These are phyloP conservation scores for Monilinia polystroma DNA, from an alignment of 2,329 filamentous ascomycete genomes.

Conservation along the genomic window DNA sequence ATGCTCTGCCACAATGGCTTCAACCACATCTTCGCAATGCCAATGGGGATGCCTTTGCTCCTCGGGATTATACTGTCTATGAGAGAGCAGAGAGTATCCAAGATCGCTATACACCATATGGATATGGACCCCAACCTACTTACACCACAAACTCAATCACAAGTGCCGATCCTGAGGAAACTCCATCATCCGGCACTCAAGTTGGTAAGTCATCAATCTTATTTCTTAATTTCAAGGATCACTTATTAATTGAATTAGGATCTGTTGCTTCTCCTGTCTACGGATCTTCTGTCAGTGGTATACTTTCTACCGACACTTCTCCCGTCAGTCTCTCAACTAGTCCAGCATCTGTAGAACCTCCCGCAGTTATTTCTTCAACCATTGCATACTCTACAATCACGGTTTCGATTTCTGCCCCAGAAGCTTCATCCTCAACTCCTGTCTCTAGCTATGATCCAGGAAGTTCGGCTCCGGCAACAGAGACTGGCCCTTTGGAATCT, in stretches of 20 bases:
- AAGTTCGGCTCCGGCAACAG: background rate
- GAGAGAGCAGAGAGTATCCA: conserved; percentile 25
- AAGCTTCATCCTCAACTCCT: conserved; percentile 13
- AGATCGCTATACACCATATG: conserved; percentile 34
- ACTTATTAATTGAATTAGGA: conserved; percentile 10
- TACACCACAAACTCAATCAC: conserved; percentile 18
- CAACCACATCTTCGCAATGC: conserved; percentile 28
- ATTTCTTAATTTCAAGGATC: background rate
- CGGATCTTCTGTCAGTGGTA: conserved; percentile 10
- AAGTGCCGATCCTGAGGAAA: conserved; percentile 25
- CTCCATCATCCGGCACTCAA: conserved; percentile 20
- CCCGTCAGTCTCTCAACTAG: conserved; percentile 11
- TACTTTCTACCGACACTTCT: conserved; percentile 11
- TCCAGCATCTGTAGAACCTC: conserved; percentile 13
- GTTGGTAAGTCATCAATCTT: background rate
- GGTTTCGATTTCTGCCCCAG: background rate
- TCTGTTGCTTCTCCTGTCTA: conserved; percentile 5
- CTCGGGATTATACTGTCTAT: conserved; percentile 35
- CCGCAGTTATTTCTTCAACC: conserved; percentile 7
- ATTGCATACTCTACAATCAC: conserved; percentile 17
- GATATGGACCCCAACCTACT: conserved; percentile 35
- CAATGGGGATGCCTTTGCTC: conserved; percentile 25
- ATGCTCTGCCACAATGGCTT: conserved; percentile 34
- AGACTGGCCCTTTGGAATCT: background rate
- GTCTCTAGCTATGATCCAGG: conserved; percentile 21